Evolutionary conservation across 2,329 filamentous ascomycete species (phyloP).

Genomic region (Fusarium sp.): DNA sequence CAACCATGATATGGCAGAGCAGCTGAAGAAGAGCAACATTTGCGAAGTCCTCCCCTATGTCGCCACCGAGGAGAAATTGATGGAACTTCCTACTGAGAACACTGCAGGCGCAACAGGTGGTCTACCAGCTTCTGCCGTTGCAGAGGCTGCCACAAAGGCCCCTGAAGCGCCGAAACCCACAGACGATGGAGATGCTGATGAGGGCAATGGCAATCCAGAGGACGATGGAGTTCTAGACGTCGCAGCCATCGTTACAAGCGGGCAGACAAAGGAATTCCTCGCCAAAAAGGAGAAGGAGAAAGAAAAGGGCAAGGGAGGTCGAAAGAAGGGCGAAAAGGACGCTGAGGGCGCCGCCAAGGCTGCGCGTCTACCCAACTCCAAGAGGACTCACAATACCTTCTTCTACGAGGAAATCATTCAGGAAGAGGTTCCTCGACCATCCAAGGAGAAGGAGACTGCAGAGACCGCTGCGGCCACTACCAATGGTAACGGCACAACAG

Average conservation of each 20-base stretch:
- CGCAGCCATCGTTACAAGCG: constrained; percentile 84
- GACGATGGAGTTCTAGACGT: constrained; percentile 84
- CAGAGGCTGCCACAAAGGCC: constrained; percentile 47
- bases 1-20: constrained; percentile 74
- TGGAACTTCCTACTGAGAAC: constrained; percentile 60
- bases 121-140: constrained; percentile 21
- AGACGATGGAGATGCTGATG: constrained; percentile 52
- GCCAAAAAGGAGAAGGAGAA: constrained; percentile 86
- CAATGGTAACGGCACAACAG: constrained; percentile 36
- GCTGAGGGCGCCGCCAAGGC: constrained; percentile 65
- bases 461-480: constrained; percentile 8
- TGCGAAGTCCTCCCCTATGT: constrained; percentile 74
- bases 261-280: constrained; percentile 83
- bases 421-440: constrained; percentile 57
- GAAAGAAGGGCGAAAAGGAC: constrained; percentile 65
- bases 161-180: constrained; percentile 52
- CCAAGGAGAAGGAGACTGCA: constrained; percentile 47
- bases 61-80: constrained; percentile 55
- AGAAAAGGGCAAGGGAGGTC: constrained; percentile 66
- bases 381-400: constrained; percentile 75
- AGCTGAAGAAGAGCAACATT: constrained; percentile 73
- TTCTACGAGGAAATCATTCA: constrained; percentile 75
- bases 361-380: constrained; percentile 75
- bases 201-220: constrained; percentile 56
- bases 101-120: constrained; percentile 41